phyloP scores from a whole-genome alignment of 306 rosid species.

The Arachis stenosperma region DNA sequence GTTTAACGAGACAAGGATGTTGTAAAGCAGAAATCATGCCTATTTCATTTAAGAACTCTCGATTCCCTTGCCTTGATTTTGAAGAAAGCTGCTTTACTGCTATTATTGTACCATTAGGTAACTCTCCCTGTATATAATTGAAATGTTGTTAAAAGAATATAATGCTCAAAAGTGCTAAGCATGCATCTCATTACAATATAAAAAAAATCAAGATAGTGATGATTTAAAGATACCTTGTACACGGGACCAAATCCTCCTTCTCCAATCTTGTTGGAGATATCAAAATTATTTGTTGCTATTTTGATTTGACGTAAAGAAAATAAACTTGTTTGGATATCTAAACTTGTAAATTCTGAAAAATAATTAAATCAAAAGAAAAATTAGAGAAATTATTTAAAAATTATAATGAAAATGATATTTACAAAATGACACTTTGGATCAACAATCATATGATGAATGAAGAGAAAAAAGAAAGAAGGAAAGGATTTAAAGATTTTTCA shows the following conservation, averaged over 20 bases:
- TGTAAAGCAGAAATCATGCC: constrained; percentile 62
- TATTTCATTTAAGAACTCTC: constrained; percentile 28
- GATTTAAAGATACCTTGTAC: constrained; percentile 20
- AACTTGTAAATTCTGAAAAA: neutral
- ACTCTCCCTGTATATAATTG: constrained; percentile 43
- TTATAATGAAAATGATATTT: neutral
- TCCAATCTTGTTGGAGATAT: constrained; percentile 1
- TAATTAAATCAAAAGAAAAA: neutral
- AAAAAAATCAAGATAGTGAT: too few relatives aligned
- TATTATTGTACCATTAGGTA: constrained; percentile 41
- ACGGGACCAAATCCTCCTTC: constrained; percentile 36
- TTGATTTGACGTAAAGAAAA: neutral
- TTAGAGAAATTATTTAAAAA: neutral
- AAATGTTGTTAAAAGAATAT: neutral
- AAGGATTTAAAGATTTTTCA: too few relatives aligned
- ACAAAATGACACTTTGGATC: neutral
- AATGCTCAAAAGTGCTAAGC: too few relatives aligned
- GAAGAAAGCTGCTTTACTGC: constrained; percentile 59
- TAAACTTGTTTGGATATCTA: neutral
- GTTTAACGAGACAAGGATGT: constrained; percentile 65
- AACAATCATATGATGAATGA: neutral
- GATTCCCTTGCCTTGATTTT: constrained; percentile 58
- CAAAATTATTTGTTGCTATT: constrained; percentile 14
- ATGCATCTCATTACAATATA: too few relatives aligned
- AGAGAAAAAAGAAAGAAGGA: too few relatives aligned